Evolutionary conservation across 2,329 filamentous ascomycete species (phyloP).

Genomic region (Aotearoamyces nothofagi): DNA sequence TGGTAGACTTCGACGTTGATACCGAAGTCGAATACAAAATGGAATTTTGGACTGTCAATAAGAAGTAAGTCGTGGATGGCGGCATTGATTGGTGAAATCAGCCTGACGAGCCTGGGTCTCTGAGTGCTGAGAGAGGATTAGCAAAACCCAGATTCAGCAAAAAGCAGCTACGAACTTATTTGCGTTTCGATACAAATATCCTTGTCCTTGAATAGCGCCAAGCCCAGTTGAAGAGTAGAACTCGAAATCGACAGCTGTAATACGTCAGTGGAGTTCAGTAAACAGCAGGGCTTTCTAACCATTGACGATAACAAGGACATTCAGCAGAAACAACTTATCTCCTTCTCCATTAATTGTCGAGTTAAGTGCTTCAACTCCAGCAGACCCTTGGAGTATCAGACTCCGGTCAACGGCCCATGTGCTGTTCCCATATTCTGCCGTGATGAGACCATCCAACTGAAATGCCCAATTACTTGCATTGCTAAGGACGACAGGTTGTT

Average conservation of each 20-base stretch:
- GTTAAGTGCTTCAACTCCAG: conserved; percentile 16
- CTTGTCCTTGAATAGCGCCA: conserved; percentile 21
- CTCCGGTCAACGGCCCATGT: conserved; percentile 17
- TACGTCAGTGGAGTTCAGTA: not conserved
- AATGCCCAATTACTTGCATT: conserved; percentile 21
- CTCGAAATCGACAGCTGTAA: conserved; percentile 19
- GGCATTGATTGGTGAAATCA: conserved; percentile 12
- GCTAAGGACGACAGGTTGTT: conserved; percentile 13
- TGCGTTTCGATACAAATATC: conserved; percentile 18
- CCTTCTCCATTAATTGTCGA: conserved; percentile 20
- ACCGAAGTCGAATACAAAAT: conserved; percentile 21
- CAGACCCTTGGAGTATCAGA: conserved; percentile 17
- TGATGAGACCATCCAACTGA: conserved; percentile 20
- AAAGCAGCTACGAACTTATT: conserved; percentile 12
- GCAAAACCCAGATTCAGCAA: not conserved
- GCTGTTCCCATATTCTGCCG: conserved; percentile 16
- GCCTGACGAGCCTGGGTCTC: conserved; percentile 11
- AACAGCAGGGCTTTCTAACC: conserved; percentile 6
- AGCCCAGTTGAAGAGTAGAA: conserved; percentile 20
- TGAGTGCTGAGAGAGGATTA: conserved; percentile 5
- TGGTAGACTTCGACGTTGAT: conserved; percentile 23
- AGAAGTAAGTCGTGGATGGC: conserved; percentile 19
- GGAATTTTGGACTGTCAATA: conserved; percentile 21
- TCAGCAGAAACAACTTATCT: conserved; percentile 16
- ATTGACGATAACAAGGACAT: conserved; percentile 19